These are phyloP conservation scores for Salix dunnii DNA, from an alignment of 345 rosid species.

Conservation along the genomic window DNA sequence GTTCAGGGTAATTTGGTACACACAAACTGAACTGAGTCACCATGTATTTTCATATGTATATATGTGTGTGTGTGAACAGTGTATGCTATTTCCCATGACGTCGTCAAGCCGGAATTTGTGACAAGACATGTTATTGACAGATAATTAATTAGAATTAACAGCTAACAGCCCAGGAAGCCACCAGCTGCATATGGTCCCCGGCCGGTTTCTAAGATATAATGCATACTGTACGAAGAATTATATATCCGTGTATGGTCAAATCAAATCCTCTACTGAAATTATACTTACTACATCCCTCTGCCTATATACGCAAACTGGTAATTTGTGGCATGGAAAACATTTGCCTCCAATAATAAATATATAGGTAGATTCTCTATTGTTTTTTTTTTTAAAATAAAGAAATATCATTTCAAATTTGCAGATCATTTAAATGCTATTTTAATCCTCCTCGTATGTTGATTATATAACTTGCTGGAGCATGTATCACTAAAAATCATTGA, in stretches of 20 bases:
- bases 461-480: no score
- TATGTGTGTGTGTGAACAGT: not conserved
- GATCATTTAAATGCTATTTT: no score
- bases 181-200: slow-evolving; percentile 19
- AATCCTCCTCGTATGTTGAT: no score
- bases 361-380: no score
- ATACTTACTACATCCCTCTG: not conserved
- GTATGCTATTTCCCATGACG: not conserved
- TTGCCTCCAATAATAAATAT: no score
- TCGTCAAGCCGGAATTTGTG: not conserved
- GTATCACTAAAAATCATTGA: no score
- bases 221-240: not conserved
- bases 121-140: slow-evolving; percentile 17
- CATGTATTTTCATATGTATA: no score
- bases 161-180: slow-evolving; percentile 23
- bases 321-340: not conserved
- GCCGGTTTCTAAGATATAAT: not conserved
- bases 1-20: no score
- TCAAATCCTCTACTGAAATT: not conserved
- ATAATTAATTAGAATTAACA: slow-evolving; percentile 23
- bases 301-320: not conserved
- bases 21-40: no score
- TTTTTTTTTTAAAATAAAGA: no score
- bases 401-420: no score
- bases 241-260: not conserved